phyloP scores from a whole-genome alignment of 2,329 filamentous ascomycete species.

The Ascochyta clinopodiicola region DNA sequence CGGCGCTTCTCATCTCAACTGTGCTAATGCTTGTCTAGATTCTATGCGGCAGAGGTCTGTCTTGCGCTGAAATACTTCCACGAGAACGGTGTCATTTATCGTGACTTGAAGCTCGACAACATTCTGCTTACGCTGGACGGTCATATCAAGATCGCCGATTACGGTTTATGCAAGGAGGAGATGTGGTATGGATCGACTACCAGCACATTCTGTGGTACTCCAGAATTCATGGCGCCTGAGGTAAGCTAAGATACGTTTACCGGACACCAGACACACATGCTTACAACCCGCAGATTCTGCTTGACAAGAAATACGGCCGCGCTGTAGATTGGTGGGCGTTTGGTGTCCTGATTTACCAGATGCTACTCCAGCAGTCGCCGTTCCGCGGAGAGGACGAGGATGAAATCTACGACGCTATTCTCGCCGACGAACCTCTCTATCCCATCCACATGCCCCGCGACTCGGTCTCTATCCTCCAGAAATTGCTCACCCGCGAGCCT shows the following conservation, averaged over 20 bases:
- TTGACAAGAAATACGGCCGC: conserved; percentile 98
- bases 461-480: conserved; percentile 96
- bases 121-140: conserved; percentile 94
- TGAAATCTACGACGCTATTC: conserved; percentile 98
- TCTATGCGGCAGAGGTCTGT: conserved; percentile 97
- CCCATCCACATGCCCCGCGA: conserved; percentile 99
- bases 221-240: conserved; percentile 99
- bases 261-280: neutral
- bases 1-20: neutral
- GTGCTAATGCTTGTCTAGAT: conserved; percentile 59
- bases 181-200: conserved; percentile 99
- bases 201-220: conserved; percentile 98
- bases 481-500: conserved; percentile 92
- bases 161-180: conserved; percentile 98
- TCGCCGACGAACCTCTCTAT: conserved; percentile 95
- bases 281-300: conserved; percentile 70
- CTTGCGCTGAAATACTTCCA: conserved; percentile 98
- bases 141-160: conserved; percentile 98
- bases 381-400: conserved; percentile 99
- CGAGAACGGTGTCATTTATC: conserved; percentile 98
- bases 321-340: conserved; percentile 99
- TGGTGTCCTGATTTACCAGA: conserved; percentile 98
- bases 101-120: conserved; percentile 81
- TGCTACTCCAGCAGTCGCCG: conserved; percentile 97
- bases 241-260: conserved; percentile 55